Base-by-base conservation (phyloP, 2,329 filamentous ascomycete genomes). In the Pseudovirgaria hyperparasitica region DNA sequence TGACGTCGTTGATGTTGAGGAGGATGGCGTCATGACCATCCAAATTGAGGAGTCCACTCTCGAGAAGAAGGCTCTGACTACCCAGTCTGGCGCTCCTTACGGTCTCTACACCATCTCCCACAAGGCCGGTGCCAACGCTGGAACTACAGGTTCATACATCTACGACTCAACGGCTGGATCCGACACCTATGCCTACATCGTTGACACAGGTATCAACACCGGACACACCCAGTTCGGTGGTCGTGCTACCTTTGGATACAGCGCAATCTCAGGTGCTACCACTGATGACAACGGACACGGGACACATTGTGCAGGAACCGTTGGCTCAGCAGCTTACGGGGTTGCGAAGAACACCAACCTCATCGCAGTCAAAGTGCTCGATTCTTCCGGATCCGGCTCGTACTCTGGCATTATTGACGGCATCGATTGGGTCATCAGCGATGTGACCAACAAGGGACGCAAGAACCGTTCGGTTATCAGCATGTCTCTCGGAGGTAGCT, bases 151-250 rank as follows among this genome's bases (percentile, higher is more conserved):
- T n/a, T 39, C 44, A 9, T 59, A 59, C 41, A 40, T 43, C 21
- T 60, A 58, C 37, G 55, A 59, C 31, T 38, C 33, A 37, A 46
- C 38, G 32, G 54, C 54, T 21, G 55, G 56, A 29, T 34, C 39
- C 17, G 37, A 38, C 29, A 53, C 52, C 41, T 74, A 67, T 13
- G 65, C 63, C 16, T 80, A 71, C 45, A 54, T 80, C 14, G 65
- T 80, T 21, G 75, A 80, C 50, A 77, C 73, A 5, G 75, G 75
- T 38, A 69, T 79, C 45, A 54, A 55, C 29, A 53, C 55, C 19
- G 57, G 59, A 5, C 75, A 80, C 50, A 28, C 47, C 6, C 52
- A 57, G 19, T 55, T 57, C 15, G 52, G 52, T 33, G 48, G 50
- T 25, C 52, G 53, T 46, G 43, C 10, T 11, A 7, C 5, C 15